These are phyloP conservation scores for Murraya koenigii DNA, from an alignment of 345 rosid genomes.

Conservation along the genomic window DNA sequence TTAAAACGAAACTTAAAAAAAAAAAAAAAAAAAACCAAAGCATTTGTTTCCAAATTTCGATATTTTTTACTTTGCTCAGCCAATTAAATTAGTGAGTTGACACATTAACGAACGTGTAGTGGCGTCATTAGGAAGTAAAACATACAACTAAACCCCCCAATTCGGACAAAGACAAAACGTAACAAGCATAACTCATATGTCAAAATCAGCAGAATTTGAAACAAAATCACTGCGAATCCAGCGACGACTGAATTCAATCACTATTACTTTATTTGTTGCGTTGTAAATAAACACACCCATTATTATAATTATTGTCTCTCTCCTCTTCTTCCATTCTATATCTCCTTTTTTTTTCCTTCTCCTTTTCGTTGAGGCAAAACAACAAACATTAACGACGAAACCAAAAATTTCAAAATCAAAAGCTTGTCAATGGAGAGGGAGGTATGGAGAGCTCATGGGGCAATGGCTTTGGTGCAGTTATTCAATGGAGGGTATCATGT, in stretches of 20 bases:
- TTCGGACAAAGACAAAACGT: not conserved
- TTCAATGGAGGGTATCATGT: slow-evolving; percentile 93
- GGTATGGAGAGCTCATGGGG: slow-evolving; percentile 60
- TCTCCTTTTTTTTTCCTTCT: no score
- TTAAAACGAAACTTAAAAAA: no score
- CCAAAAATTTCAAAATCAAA: not conserved
- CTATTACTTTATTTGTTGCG: not conserved
- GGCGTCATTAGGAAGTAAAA: not conserved
- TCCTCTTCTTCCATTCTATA: no score
- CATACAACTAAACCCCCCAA: not conserved
- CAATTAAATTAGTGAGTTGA: not conserved
- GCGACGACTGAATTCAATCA: not conserved
- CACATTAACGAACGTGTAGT: not conserved
- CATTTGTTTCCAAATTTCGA: not conserved
- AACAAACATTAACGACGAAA: not conserved
- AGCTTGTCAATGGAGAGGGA: slow-evolving; percentile 39
- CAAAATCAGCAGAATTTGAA: not conserved
- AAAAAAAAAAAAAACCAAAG: not conserved
- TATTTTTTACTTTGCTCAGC: not conserved
- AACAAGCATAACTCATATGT: not conserved
- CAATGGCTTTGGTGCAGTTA: slow-evolving; percentile 90
- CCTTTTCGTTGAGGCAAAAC: not conserved
- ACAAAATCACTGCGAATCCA: not conserved
- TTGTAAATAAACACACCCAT: not conserved
- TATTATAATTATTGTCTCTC: not conserved